Evolutionary conservation across 306 rosid genomes (phyloP).

Genomic region (Trifolium pratense): DNA sequence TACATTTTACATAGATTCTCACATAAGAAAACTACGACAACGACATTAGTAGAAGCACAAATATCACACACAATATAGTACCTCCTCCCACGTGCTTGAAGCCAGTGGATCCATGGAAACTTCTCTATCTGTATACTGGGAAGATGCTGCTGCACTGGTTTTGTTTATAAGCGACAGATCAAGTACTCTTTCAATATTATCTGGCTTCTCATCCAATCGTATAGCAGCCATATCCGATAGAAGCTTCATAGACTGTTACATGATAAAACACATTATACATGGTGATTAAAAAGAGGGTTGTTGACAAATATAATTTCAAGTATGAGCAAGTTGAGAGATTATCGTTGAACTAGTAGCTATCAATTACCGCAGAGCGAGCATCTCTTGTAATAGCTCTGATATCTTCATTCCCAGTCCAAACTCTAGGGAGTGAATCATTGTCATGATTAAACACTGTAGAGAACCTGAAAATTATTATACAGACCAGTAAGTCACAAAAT

Average conservation of each 20-base stretch:
- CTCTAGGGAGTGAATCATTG: slow-evolving; percentile 81
- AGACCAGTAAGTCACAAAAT: slow-evolving; percentile 40
- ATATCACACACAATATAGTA: slow-evolving; percentile 44
- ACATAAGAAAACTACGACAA: slow-evolving; percentile 30
- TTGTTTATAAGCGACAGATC: slow-evolving; percentile 62
- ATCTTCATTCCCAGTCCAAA: slow-evolving; percentile 94
- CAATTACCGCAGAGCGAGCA: slow-evolving; percentile 72
- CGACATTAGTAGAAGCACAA: slow-evolving; percentile 39
- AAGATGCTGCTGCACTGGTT: slow-evolving; percentile 51
- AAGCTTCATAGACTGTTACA: slow-evolving; percentile 76
- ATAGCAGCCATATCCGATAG: slow-evolving; percentile 79
- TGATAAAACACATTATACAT: slow-evolving; percentile 37
- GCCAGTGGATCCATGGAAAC: slow-evolving; percentile 72
- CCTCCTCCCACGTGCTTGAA: slow-evolving; percentile 93
- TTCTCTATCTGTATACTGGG: slow-evolving; percentile 49
- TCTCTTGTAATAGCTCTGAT: slow-evolving; percentile 75
- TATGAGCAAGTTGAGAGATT: slow-evolving; percentile 11
- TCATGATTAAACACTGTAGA: slow-evolving; percentile 80
- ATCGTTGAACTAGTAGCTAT: slow-evolving; percentile 32
- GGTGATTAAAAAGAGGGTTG: slow-evolving; percentile 23
- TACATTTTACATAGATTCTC: slow-evolving; percentile 39
- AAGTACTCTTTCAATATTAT: slow-evolving; percentile 64
- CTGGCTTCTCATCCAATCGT: slow-evolving; percentile 83
- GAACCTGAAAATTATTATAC: slow-evolving; percentile 64
- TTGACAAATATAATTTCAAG: slow-evolving; percentile 32